These are phyloP conservation scores for Pestalotiopsis sp. DNA, from an alignment of 2,329 filamentous ascomycete genomes.

Conservation along the genomic window DNA sequence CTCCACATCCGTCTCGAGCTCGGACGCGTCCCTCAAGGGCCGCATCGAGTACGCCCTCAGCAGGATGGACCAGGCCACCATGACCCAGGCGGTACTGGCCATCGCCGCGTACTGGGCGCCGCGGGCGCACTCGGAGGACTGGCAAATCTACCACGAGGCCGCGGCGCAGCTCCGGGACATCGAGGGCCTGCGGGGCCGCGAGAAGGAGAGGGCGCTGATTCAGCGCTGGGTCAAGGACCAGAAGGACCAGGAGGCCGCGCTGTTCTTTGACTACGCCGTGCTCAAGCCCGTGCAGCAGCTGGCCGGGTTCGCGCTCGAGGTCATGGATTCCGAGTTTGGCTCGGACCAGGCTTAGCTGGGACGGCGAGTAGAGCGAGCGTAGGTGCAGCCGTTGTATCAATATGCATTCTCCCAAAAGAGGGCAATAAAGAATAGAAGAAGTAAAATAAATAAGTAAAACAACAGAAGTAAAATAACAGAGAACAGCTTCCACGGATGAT, in stretches of 20 bases:
- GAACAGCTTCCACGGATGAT: neutral
- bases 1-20: slow-evolving; percentile 23
- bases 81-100: slow-evolving; percentile 56
- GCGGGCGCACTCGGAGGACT: slow-evolving; percentile 45
- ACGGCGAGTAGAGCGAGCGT: neutral
- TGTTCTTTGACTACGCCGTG: slow-evolving; percentile 54
- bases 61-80: slow-evolving; percentile 53
- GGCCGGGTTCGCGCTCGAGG: slow-evolving; percentile 46
- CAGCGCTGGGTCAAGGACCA: slow-evolving; percentile 46
- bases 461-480: neutral
- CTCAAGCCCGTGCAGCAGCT: slow-evolving; percentile 50
- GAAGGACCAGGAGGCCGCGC: slow-evolving; percentile 38
- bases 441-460: neutral
- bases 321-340: slow-evolving; percentile 46
- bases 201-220: slow-evolving; percentile 47
- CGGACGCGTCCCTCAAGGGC: neutral
- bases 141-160: slow-evolving; percentile 48
- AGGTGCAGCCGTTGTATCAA: neutral
- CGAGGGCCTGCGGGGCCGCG: slow-evolving; percentile 46
- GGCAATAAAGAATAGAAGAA: neutral
- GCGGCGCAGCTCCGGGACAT: slow-evolving; percentile 53
- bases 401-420: neutral
- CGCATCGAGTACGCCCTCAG: slow-evolving; percentile 34
- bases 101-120: slow-evolving; percentile 48
- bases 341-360: slow-evolving; percentile 11